These are phyloP conservation scores for Botrytis hyacinthi DNA, from an alignment of 2,329 filamentous ascomycete genomes.

Conservation along the genomic window DNA sequence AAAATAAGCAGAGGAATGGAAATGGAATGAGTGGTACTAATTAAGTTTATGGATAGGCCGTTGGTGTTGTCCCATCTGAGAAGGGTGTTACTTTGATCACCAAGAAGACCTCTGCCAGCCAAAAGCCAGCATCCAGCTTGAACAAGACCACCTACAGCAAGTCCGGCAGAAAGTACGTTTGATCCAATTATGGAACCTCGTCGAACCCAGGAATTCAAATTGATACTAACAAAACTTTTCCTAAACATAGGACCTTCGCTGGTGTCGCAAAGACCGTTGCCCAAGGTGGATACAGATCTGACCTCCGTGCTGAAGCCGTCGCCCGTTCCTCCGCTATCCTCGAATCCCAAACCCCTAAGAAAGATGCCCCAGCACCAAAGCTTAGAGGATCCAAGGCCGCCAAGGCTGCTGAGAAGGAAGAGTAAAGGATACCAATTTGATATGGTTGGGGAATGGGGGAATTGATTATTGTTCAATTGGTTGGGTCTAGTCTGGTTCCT, in stretches of 20 bases:
- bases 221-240: neutral
- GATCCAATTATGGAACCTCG: neutral
- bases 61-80: conserved; percentile 73
- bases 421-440: conserved; percentile 32
- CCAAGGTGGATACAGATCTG: conserved; percentile 80
- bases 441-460: conserved; percentile 27
- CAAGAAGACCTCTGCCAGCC: conserved; percentile 74
- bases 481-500: conserved; percentile 26
- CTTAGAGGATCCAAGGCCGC: conserved; percentile 75
- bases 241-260: conserved; percentile 72
- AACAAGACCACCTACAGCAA: conserved; percentile 69
- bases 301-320: conserved; percentile 75
- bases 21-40: conserved; percentile 24
- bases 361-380: conserved; percentile 72
- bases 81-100: conserved; percentile 77
- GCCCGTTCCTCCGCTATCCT: conserved; percentile 84
- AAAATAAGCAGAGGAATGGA: conserved; percentile 12
- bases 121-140: conserved; percentile 69
- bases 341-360: conserved; percentile 73
- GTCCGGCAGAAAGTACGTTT: conserved; percentile 74
- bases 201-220: neutral
- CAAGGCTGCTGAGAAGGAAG: conserved; percentile 60
- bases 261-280: conserved; percentile 77
- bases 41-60: conserved; percentile 51
- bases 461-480: conserved; percentile 21